These are phyloP conservation scores for Arthroderma sp. DNA, from an alignment of 2,329 filamentous ascomycete species.

Conservation along the genomic window DNA sequence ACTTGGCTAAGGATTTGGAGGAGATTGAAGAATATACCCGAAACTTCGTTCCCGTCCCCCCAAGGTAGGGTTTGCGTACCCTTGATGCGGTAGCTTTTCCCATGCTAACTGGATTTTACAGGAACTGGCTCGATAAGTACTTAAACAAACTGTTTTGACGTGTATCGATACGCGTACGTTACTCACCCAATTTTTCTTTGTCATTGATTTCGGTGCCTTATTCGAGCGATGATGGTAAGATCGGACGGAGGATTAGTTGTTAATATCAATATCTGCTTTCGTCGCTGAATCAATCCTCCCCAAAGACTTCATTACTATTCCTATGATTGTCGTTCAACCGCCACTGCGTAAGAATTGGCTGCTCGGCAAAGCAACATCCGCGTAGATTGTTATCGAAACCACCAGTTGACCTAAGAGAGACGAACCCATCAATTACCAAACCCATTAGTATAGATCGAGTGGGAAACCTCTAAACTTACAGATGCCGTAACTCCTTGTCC, in stretches of 20 bases:
- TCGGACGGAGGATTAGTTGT: too few relatives aligned
- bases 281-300: too few relatives aligned
- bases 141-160: slow-evolving; percentile 13
- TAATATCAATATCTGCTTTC: too few relatives aligned
- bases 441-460: background rate
- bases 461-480: slow-evolving; percentile 25
- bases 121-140: slow-evolving; percentile 15
- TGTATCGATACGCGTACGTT: too few relatives aligned
- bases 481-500: slow-evolving; percentile 46
- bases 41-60: slow-evolving; percentile 42
- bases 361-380: too few relatives aligned
- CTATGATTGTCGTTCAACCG: too few relatives aligned
- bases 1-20: slow-evolving; percentile 48
- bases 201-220: too few relatives aligned
- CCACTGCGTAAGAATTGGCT: too few relatives aligned
- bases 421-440: too few relatives aligned
- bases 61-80: slow-evolving; percentile 33
- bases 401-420: slow-evolving; percentile 54
- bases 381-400: slow-evolving; percentile 48
- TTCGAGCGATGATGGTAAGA: too few relatives aligned
- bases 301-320: too few relatives aligned
- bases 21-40: slow-evolving; percentile 56
- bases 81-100: slow-evolving; percentile 3
- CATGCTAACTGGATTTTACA: slow-evolving; percentile 4
- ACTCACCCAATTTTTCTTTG: too few relatives aligned